A percentile compares a stretch with the other conserved stretches of the same genome.
Evolutionary conservation across 2,329 filamentous ascomycete genomes (phyloP).

Genomic region (Sporothrix euskadiensis): DNA sequence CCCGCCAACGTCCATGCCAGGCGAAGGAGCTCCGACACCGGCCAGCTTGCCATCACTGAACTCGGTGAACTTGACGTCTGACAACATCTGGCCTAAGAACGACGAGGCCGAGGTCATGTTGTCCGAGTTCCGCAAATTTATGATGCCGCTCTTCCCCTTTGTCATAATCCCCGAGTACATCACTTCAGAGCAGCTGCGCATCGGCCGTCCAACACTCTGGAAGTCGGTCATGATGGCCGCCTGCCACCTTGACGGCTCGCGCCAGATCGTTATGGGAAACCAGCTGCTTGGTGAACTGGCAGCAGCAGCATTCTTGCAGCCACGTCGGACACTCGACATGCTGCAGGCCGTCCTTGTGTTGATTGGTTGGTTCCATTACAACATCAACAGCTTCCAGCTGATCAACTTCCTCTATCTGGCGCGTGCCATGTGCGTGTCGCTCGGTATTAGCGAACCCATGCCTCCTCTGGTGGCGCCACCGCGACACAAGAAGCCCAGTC

Average conservation of each 20-base stretch:
- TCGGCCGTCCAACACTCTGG: conserved; percentile 49
- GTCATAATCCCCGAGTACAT: conserved; percentile 45
- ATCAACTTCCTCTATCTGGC: conserved; percentile 53
- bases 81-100: conserved; percentile 45
- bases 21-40: conserved; percentile 1
- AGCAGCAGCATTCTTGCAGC: conserved; percentile 44
- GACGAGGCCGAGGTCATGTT: conserved; percentile 47
- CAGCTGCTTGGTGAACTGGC: conserved; percentile 48
- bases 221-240: conserved; percentile 52
- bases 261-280: conserved; percentile 48
- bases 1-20: not conserved
- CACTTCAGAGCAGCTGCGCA: conserved; percentile 42
- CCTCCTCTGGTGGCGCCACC: conserved; percentile 16
- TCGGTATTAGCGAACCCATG: conserved; percentile 43
- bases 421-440: conserved; percentile 48
- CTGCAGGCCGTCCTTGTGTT: conserved; percentile 50
- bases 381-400: conserved; percentile 51
- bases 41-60: not conserved
- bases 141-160: conserved; percentile 48
- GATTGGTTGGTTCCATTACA: conserved; percentile 52
- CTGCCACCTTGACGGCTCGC: conserved; percentile 46
- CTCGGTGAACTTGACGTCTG: conserved; percentile 23
- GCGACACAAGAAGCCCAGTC: not conserved
- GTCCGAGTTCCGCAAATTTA: conserved; percentile 40
- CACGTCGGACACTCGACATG: conserved; percentile 49